Base-by-base conservation (phyloP, 805 yeast genomes). In the Candida easanensis region DNA sequence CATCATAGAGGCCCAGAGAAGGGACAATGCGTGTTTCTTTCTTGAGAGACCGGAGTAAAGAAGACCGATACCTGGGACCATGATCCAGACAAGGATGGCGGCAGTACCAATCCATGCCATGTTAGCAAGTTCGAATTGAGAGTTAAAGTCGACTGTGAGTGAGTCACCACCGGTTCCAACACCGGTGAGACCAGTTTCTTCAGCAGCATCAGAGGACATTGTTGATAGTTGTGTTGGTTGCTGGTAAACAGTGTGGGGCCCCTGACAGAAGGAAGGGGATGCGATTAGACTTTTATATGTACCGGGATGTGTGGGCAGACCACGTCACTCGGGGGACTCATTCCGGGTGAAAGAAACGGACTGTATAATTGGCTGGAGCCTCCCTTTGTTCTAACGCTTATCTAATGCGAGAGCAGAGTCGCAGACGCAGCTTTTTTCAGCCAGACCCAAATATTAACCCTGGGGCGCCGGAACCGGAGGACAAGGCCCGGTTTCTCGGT, bases 41-140 rank as follows among this genome's bases (percentile, higher is more conserved):
- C 99, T 81, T 14, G 96, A 82, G 49, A 93, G 70, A 52, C 99
- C 99, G 27, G 96, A 88, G 68, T 91, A 91, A 50, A 91, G 71
- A 42, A 93, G 68, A 48, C 98, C 99, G 41, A 93, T 83, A 49
- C 99, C 99, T 28, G 98, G 97, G 55, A 89, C 69, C 97, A 91
- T 93, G 57, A 91, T 80, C 89, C 95, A 90, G 48, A 91, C 98
- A 45, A 93, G 73, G 18, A 78, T 82, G 8, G 80, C 82, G n/a
- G 88, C 74, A 5, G 78, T 74, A 62, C 82, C 88, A 44, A 88
- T 75, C 95, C 95, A 89, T 4, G 80, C 88, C 87, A 85, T 83
- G 62, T 88, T 87, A 38, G 84, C 95, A 34, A 69, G 69, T 48
- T 82, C 84, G 60, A 74, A 89, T 56, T 76, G 82, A 9, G 69